Base-by-base conservation (phyloP, 2,329 filamentous ascomycete genomes). In the Ophiostoma angusticollis region DNA sequence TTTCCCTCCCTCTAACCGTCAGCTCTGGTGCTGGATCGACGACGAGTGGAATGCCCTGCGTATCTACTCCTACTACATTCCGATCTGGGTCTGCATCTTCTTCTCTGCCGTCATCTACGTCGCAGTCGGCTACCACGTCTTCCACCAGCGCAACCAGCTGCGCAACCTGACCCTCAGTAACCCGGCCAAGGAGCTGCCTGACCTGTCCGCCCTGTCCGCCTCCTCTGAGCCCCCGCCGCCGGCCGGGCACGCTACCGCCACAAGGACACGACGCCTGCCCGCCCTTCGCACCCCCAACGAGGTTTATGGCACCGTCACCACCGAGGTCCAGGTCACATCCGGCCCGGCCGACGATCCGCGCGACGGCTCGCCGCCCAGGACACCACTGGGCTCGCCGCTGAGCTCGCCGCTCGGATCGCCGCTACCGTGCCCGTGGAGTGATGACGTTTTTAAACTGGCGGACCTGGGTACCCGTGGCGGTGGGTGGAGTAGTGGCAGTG, bases 11-110 rank as follows among this genome's bases (percentile, higher is more conserved):
- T 8, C 30, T 29, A 18, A 13, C n/a, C 6, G 6, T 12, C 34
- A 75, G 72, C 64, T 77, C 17, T 77, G 72, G 72, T 77, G 72
- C 53, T 77, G 72, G 72, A 73, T 77, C 31, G 64, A 64, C 41
- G 57, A 58, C 24, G 56, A 61, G 24, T 74, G 68, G 67, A 69
- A 69, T 46, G 59, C 62, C 29, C 59, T 76, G 12, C 70, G 72
- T 23, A 75, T 77, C 31, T 75, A 68, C 48, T 69, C 70, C 6
- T 77, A 76, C 53, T 77, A 77, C 51, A 61, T 76, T 45, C 67
- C 73, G 3, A 71, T 76, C 33, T 76, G 72, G 72, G 59, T 70
- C 9, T 77, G 72, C 52, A 74, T 74, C 37, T 53, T 65, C 32
- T 56, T 72, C 11, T 75, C 72, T 0, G 55, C 67, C 13, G 40